These are phyloP conservation scores for Pseudocercospora vitis DNA, from an alignment of 2,329 filamentous ascomycete genomes.

Conservation along the genomic window DNA sequence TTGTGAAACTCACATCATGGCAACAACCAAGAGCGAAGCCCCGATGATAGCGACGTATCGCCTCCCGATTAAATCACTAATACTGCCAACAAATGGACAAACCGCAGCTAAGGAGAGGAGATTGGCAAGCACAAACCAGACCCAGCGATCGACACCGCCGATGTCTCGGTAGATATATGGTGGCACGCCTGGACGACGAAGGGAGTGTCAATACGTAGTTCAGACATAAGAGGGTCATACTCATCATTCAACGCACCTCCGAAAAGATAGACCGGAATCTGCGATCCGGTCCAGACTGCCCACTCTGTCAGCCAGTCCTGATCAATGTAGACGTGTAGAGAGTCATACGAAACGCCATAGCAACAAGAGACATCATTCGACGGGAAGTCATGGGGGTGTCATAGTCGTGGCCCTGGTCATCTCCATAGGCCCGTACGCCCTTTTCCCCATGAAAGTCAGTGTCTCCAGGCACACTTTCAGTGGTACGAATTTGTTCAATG, in stretches of 20 bases:
- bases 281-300: constrained; percentile 58
- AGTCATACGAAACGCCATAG: constrained; percentile 54
- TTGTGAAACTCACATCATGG: constrained; percentile 51
- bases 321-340: neutral
- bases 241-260: too few species aligned
- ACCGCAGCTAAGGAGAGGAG: constrained; percentile 57
- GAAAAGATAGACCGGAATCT: constrained; percentile 56
- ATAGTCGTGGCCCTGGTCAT: constrained; percentile 47
- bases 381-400: constrained; percentile 47
- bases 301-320: neutral
- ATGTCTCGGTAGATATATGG: constrained; percentile 29
- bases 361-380: constrained; percentile 55
- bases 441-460: constrained; percentile 50
- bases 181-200: too few species aligned
- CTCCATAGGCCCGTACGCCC: constrained; percentile 48
- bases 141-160: constrained; percentile 25
- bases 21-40: constrained; percentile 54
- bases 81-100: constrained; percentile 64
- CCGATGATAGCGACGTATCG: constrained; percentile 60
- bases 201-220: too few species aligned
- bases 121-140: constrained; percentile 53
- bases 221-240: too few species aligned
- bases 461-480: constrained; percentile 41
- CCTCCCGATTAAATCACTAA: constrained; percentile 63
- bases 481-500: constrained; percentile 41